Conservation (phyloP, 495 filamentous ascomycete species). For the Cladorrhinum samala region DNA sequence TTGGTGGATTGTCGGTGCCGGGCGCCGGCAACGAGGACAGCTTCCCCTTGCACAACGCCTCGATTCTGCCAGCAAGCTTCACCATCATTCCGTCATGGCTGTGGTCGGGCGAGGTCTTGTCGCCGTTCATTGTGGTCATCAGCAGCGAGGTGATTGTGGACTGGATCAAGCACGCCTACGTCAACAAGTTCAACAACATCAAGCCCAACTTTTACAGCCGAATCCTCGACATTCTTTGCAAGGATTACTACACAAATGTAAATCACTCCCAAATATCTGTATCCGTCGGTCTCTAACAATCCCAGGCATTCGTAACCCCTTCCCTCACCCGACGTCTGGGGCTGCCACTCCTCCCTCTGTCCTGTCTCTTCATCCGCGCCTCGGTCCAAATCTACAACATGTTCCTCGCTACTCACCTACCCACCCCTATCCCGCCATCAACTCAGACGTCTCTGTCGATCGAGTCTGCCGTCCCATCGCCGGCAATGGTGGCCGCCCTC, state of each 20-base stretch:
- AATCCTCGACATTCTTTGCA: conserved; percentile 87
- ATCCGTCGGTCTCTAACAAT: not conserved
- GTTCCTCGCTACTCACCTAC: conserved; percentile 83
- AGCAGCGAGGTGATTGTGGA: conserved; percentile 96
- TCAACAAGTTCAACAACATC: conserved; percentile 96
- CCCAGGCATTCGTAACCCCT: conserved; percentile 75
- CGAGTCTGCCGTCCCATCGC: conserved; percentile 49
- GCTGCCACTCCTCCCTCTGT: conserved; percentile 84
- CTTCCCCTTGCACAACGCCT: conserved; percentile 43
- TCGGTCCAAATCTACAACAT: conserved; percentile 97
- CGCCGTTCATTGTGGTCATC: conserved; percentile 86
- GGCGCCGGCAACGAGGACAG: conserved; percentile 41
- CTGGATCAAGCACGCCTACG: conserved; percentile 95
- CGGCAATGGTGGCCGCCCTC: conserved; percentile 64
- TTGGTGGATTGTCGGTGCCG: conserved; percentile 59
- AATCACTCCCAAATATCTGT: too few relatives aligned
- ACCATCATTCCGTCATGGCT: conserved; percentile 78
- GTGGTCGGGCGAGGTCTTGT: conserved; percentile 73
- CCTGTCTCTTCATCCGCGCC: conserved; percentile 91
- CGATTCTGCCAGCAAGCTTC: conserved; percentile 78
- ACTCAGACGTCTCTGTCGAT: conserved; percentile 56
- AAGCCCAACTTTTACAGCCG: conserved; percentile 81
- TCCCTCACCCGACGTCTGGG: conserved; percentile 82
- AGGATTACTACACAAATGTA: conserved; percentile 95
- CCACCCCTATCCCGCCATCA: conserved; percentile 64